Evolutionary conservation across 371 early-diverging fungal genomes (phyloP).

Genomic region (Paraphysoderma sedebokerense): DNA sequence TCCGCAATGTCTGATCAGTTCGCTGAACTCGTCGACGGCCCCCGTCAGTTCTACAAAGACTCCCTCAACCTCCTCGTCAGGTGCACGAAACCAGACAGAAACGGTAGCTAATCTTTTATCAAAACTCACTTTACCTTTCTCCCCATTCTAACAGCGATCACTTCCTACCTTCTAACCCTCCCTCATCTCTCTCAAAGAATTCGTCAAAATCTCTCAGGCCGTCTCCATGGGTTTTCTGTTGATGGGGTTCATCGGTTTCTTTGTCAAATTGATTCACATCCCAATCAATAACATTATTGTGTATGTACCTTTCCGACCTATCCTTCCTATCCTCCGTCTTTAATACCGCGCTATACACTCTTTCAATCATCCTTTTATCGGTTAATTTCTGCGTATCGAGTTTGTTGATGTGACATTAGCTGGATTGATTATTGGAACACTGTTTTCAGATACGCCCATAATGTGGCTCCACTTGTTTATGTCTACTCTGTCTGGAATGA

Average conservation of each 20-base stretch:
- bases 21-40: constrained; percentile 46
- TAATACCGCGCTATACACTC: no score
- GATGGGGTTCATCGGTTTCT: constrained; percentile 95
- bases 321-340: no score
- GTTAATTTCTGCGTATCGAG: no score
- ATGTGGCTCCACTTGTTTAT: no score
- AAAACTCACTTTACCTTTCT: not conserved
- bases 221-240: constrained; percentile 92
- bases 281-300: constrained; percentile 99
- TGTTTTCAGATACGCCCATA: no score
- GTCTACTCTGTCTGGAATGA: no score
- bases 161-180: not conserved
- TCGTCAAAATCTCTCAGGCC: constrained; percentile 77
- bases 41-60: constrained; percentile 80
- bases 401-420: no score
- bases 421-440: no score
- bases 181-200: constrained; percentile 40
- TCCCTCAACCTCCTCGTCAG: constrained; percentile 74
- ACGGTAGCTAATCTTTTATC: constrained; percentile 46
- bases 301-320: no score
- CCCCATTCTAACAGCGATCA: not conserved
- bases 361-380: no score
- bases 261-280: constrained; percentile 97
- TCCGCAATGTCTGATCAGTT: not conserved
- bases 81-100: constrained; percentile 91